phyloP scores from a whole-genome alignment of 495 filamentous ascomycete genomes.

The Schizothecium vesticola region DNA sequence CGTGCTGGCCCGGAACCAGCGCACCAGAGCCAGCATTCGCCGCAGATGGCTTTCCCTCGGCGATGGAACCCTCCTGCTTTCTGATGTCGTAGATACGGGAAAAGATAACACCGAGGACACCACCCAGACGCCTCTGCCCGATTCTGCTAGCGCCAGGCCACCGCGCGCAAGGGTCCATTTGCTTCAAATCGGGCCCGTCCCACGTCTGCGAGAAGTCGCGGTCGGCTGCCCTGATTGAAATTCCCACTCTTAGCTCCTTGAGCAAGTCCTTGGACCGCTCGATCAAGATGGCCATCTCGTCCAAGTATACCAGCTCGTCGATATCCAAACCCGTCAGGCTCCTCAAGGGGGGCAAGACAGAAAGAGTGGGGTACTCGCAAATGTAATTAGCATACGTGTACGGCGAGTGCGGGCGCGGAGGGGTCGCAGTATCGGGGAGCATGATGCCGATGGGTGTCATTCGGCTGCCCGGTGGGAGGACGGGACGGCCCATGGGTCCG shows the following conservation, averaged over 20 bases:
- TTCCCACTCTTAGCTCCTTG: conserved; percentile 73
- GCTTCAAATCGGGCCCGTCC: conserved; percentile 53
- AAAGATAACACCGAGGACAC: conserved; percentile 67
- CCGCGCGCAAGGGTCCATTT: conserved; percentile 50
- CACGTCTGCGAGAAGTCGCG: conserved; percentile 57
- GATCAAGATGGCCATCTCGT: conserved; percentile 82
- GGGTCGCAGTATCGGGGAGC: conserved; percentile 26
- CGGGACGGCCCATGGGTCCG: conserved; percentile 24
- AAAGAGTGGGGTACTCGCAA: conserved; percentile 83
- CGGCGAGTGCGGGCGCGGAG: conserved; percentile 22
- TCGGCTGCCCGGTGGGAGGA: conserved; percentile 37
- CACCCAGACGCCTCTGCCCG: conserved; percentile 52
- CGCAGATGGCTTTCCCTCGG: background rate
- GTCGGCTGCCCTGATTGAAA: conserved; percentile 55
- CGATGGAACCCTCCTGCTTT: conserved; percentile 15
- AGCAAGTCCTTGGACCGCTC: conserved; percentile 63
- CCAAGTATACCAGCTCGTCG: conserved; percentile 80
- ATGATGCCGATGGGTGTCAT: conserved; percentile 41
- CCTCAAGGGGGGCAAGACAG: conserved; percentile 72
- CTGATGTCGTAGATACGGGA: conserved; percentile 60
- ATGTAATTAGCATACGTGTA: conserved; percentile 37
- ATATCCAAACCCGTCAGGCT: conserved; percentile 83
- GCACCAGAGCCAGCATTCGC: background rate
- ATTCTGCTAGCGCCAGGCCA: conserved; percentile 49
- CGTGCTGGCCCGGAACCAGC: background rate